Conservation (phyloP, 768 basidiomycete species). For the Calocybe indica region DNA sequence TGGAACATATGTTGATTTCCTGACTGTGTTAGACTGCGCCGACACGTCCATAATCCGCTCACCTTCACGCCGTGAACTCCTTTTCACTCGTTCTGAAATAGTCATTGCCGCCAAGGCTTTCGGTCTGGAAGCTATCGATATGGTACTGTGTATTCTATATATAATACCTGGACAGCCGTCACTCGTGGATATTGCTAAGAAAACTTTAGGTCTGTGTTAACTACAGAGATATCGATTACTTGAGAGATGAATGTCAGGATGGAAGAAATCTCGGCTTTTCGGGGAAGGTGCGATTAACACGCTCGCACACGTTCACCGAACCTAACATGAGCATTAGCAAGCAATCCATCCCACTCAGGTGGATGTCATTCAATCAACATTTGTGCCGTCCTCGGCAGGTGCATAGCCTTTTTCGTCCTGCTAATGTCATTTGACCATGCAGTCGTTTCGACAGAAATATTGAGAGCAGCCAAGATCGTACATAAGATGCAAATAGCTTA, state of each 20-base stretch:
- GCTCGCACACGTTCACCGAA: not conserved
- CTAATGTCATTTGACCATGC: not conserved
- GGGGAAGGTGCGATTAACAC: slow-evolving; percentile 59
- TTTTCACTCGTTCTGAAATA: slow-evolving; percentile 79
- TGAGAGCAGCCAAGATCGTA: slow-evolving; percentile 70
- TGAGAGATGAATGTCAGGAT: slow-evolving; percentile 73
- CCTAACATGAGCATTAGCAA: slow-evolving; percentile 52
- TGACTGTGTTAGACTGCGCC: slow-evolving; percentile 69
- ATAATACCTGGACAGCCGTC: not conserved
- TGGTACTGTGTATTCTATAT: slow-evolving; percentile 41
- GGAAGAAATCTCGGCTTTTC: slow-evolving; percentile 81
- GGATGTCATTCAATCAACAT: slow-evolving; percentile 68
- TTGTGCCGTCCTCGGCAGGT: slow-evolving; percentile 72
- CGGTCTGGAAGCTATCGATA: slow-evolving; percentile 81
- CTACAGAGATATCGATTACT: slow-evolving; percentile 64
- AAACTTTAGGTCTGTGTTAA: slow-evolving; percentile 72
- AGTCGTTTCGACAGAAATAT: slow-evolving; percentile 52
- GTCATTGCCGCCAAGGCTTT: slow-evolving; percentile 82
- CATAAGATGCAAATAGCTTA: slow-evolving; percentile 58
- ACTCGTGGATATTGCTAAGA: not conserved
- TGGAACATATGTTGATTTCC: slow-evolving; percentile 2
- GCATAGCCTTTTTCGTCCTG: slow-evolving; percentile 1
- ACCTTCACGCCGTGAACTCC: slow-evolving; percentile 64
- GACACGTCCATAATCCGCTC: slow-evolving; percentile 82
- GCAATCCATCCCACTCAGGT: slow-evolving; percentile 90